phyloP scores from a whole-genome alignment of 2,329 filamentous ascomycete genomes.

The Ascochyta clinopodiicola region DNA sequence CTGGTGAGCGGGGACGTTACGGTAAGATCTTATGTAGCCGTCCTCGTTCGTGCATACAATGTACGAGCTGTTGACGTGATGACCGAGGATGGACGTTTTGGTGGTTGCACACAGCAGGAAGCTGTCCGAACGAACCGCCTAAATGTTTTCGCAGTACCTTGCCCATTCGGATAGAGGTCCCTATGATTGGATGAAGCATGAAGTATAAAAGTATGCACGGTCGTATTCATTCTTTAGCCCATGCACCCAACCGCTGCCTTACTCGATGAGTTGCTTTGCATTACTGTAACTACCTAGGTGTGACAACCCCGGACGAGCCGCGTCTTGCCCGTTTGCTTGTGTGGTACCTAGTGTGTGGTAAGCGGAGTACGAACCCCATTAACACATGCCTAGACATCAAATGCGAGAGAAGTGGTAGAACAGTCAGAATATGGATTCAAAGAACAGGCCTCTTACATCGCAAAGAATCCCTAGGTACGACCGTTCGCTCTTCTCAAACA shows the following conservation, averaged over 20 bases:
- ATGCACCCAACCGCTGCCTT: background rate
- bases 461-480: too few species aligned
- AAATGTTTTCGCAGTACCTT: background rate
- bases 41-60: conserved; percentile 6
- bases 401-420: background rate
- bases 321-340: conserved; percentile 8
- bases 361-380: background rate
- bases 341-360: background rate
- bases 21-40: conserved; percentile 26
- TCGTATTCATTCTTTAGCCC: background rate
- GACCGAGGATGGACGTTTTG: background rate
- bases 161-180: background rate
- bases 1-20: conserved; percentile 18
- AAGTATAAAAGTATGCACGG: background rate
- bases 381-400: background rate
- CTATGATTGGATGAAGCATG: background rate
- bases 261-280: conserved; percentile 1
- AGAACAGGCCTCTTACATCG: background rate
- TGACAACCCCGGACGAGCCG: conserved; percentile 1
- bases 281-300: conserved; percentile 4
- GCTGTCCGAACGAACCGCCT: background rate
- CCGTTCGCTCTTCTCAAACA: too few species aligned
- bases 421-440: background rate
- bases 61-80: conserved; percentile 7
- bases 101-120: conserved; percentile 5